Percentiles rank a stretch among this genome's conserved stretches.
phyloP scores from a whole-genome alignment of 495 filamentous ascomycete genomes.

The Pseudomonodictys pantanalensis region DNA sequence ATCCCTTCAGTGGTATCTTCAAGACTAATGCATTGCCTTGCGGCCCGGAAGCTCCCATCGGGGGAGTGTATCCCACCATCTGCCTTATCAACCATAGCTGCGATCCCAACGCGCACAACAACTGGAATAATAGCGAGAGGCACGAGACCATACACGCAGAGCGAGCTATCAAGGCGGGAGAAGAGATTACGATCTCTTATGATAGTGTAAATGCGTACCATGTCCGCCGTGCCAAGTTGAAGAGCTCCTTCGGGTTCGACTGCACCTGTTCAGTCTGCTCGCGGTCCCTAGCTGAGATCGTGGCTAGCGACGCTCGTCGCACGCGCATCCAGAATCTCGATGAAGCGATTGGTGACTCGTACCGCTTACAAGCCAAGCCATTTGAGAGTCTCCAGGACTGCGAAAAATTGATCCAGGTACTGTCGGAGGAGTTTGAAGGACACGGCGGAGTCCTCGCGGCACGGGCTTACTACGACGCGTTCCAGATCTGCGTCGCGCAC shows the following conservation, averaged over 20 bases:
- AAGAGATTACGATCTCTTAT: conserved; percentile 37
- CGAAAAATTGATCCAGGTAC: conserved; percentile 14
- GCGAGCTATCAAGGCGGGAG: conserved; percentile 22
- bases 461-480: conserved; percentile 45
- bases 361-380: conserved; percentile 4
- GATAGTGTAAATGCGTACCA: conserved; percentile 13
- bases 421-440: conserved; percentile 17
- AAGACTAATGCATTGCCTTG: conserved; percentile 31
- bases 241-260: conserved; percentile 24
- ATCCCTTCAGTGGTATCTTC: conserved; percentile 22
- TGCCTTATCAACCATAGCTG: conserved; percentile 35
- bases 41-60: conserved; percentile 4
- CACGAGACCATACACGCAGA: conserved; percentile 32
- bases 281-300: conserved; percentile 7
- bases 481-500: conserved; percentile 48
- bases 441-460: background rate
- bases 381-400: conserved; percentile 14
- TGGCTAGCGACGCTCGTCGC: conserved; percentile 23
- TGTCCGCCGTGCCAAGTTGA: conserved; percentile 16
- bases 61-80: conserved; percentile 28
- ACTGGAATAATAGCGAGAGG: conserved; percentile 26
- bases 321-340: conserved; percentile 15
- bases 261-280: conserved; percentile 25
- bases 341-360: conserved; percentile 19
- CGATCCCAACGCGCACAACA: conserved; percentile 33